Evolutionary conservation across 2,329 filamentous ascomycete species (phyloP).

Genomic region (Talaromyces piceae): DNA sequence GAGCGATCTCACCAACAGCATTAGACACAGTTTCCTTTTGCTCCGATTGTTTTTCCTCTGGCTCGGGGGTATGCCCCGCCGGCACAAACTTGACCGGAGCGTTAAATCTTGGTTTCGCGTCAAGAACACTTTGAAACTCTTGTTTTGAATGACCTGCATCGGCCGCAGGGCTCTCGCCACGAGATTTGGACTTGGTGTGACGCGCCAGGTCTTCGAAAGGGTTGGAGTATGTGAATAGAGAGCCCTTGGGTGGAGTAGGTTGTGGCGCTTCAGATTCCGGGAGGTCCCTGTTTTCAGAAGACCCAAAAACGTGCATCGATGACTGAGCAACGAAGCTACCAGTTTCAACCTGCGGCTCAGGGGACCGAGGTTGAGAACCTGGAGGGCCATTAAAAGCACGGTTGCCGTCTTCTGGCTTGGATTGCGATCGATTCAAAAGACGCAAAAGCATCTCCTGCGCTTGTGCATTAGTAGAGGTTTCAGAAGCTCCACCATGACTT

Average conservation of each 20-base stretch:
- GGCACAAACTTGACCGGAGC: constrained; percentile 4
- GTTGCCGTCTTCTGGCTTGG: constrained; percentile 5
- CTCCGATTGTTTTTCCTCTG: constrained; percentile 14
- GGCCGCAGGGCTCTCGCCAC: constrained; percentile 35
- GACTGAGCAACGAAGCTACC: constrained; percentile 21
- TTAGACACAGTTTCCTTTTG: constrained; percentile 61
- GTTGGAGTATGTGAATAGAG: constrained; percentile 63
- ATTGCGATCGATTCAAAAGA: constrained; percentile 67
- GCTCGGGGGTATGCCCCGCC: constrained; percentile 8
- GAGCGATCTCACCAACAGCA: constrained; percentile 59
- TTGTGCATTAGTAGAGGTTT: constrained; percentile 37
- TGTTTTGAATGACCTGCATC: constrained; percentile 19
- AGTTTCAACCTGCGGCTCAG: constrained; percentile 10
- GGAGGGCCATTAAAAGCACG: constrained; percentile 8
- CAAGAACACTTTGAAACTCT: constrained; percentile 5
- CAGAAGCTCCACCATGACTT: constrained; percentile 15
- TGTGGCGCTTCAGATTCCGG: constrained; percentile 33
- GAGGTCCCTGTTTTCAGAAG: constrained; percentile 17
- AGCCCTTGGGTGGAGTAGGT: constrained; percentile 30
- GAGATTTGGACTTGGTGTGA: constrained; percentile 39
- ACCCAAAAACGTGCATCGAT: constrained; percentile 26
- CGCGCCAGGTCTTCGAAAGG: constrained; percentile 63
- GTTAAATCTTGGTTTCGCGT: neutral
- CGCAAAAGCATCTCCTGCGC: constrained; percentile 81
- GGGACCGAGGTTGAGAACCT: constrained; percentile 8